Evolutionary conservation across 176 grass and related monocot genomes (phyloP).

Genomic region (Raddia guianensis): DNA sequence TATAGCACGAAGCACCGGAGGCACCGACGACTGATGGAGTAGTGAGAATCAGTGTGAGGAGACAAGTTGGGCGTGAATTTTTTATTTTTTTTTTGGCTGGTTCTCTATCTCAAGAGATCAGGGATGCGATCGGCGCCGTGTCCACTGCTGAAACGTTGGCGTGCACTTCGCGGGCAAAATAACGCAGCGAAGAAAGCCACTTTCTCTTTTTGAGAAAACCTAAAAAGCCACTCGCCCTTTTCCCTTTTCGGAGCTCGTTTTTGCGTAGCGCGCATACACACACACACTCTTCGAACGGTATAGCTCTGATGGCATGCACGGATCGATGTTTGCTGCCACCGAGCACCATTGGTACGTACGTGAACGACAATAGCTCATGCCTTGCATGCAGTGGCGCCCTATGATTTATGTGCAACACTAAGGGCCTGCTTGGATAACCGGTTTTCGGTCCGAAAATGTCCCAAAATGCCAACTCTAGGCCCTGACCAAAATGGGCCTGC

Average conservation of each 20-base stretch:
- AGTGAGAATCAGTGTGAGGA: no score
- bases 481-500: no score
- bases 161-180: neutral
- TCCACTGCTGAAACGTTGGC: neutral
- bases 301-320: no score
- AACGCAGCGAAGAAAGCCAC: neutral
- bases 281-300: no score
- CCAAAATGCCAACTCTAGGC: no score
- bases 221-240: neutral
- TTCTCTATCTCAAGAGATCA: neutral
- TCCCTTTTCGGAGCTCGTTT: neutral
- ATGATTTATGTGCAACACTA: no score
- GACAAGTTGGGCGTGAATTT: neutral
- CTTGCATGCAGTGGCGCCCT: no score
- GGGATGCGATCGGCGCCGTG: neutral
- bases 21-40: neutral
- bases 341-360: no score
- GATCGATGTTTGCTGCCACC: no score
- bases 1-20: neutral
- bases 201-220: slow-evolving; percentile 20
- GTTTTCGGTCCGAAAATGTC: no score
- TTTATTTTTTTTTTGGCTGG: neutral
- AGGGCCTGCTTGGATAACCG: no score
- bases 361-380: no score
- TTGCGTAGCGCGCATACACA: neutral